phyloP scores from a whole-genome alignment of 345 rosid species.

The Lenwebbia sp. region DNA sequence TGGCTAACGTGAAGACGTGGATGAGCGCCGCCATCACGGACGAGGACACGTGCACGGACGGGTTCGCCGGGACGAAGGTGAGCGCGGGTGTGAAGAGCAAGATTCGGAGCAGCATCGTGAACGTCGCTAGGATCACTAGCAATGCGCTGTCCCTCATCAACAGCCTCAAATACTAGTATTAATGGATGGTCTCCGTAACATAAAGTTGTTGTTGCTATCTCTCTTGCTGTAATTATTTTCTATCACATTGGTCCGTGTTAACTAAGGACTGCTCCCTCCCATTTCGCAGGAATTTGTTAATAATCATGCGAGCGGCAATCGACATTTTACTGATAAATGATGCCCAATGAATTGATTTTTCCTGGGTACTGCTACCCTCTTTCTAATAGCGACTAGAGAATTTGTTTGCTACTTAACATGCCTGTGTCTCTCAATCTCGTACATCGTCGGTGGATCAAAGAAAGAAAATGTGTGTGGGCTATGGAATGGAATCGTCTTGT shows the following conservation, averaged over 20 bases:
- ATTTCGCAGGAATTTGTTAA: not conserved
- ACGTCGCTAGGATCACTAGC: constrained; percentile 43
- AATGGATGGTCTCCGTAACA: too few relatives aligned
- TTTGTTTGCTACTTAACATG: not conserved
- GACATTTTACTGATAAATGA: not conserved
- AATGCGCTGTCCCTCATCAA: constrained; percentile 59
- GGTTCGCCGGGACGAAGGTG: constrained; percentile 32
- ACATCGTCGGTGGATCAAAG: not conserved
- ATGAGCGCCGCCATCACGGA: constrained; percentile 62
- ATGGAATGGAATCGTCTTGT: too few relatives aligned
- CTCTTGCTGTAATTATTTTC: not conserved
- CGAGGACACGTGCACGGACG: constrained; percentile 63
- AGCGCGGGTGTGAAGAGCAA: constrained; percentile 23
- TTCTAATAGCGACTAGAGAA: too few relatives aligned
- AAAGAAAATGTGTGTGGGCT: not conserved
- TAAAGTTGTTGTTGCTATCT: not conserved
- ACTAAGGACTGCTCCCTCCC: not conserved
- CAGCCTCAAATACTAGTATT: constrained; percentile 11
- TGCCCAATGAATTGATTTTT: not conserved
- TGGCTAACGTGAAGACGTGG: constrained; percentile 43
- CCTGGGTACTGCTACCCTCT: not conserved
- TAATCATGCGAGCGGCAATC: not conserved
- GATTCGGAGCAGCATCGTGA: constrained; percentile 21
- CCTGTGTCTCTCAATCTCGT: not conserved
- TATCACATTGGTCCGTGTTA: not conserved